Percentiles rank a stretch among this genome's conserved stretches.
Evolutionary conservation across 2,329 filamentous ascomycete genomes (phyloP).

Genomic region (Neoscytalidium dimidiatum): DNA sequence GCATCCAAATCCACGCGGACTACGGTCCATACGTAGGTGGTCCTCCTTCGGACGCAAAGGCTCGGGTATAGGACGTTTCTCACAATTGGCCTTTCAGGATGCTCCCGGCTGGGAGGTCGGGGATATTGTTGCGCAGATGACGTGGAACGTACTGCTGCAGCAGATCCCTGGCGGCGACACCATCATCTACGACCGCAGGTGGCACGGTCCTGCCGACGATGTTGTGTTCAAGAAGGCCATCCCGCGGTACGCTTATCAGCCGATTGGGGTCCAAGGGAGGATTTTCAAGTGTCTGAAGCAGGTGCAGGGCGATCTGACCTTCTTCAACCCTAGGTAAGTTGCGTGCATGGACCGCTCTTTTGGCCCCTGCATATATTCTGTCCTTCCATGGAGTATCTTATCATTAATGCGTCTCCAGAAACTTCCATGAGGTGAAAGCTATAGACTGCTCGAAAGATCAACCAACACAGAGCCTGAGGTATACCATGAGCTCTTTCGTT

Average conservation of each 20-base stretch:
- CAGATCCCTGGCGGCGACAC: background rate
- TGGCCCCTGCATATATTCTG: too few species aligned
- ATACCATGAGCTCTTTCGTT: background rate
- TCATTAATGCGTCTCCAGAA: too few species aligned
- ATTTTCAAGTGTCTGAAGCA: background rate
- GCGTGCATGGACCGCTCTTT: too few species aligned
- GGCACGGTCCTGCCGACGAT: background rate
- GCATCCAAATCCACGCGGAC: background rate
- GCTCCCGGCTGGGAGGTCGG: background rate
- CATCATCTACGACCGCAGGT: background rate
- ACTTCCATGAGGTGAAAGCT: background rate
- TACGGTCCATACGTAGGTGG: background rate
- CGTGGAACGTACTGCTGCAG: background rate
- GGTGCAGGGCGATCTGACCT: background rate
- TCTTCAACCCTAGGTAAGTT: background rate
- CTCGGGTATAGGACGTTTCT: too few species aligned
- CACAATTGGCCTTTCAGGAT: background rate
- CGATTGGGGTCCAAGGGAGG: background rate
- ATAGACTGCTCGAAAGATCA: background rate
- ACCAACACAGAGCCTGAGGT: background rate
- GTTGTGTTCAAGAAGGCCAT: background rate
- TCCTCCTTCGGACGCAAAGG: too few species aligned
- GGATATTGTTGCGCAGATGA: background rate
- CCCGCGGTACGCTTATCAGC: background rate
- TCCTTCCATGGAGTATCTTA: too few species aligned